Conservation (phyloP, 768 basidiomycete species). For the Ramaria sp. region DNA sequence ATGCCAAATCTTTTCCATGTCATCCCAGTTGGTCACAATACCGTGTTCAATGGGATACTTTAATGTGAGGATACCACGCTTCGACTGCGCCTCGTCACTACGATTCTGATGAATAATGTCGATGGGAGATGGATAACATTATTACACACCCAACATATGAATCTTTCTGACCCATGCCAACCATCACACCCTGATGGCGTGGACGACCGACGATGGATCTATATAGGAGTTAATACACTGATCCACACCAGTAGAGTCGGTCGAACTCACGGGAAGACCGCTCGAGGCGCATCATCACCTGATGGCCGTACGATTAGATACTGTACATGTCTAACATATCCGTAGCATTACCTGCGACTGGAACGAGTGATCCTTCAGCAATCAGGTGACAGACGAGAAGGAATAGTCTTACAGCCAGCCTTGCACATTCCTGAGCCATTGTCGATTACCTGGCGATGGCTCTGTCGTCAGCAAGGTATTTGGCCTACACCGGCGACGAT, state of each 20-base stretch:
- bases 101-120: conserved; percentile 16
- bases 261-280: conserved; percentile 35
- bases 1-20: conserved; percentile 71
- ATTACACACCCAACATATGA: conserved; percentile 54
- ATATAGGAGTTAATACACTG: not conserved
- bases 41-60: conserved; percentile 65
- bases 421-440: conserved; percentile 43
- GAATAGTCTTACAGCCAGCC: conserved; percentile 25
- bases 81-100: conserved; percentile 63
- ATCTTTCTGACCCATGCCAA: conserved; percentile 71
- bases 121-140: not conserved
- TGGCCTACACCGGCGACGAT: not conserved
- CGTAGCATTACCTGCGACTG: conserved; percentile 16
- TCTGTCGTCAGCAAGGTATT: not conserved
- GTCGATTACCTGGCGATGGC: conserved; percentile 14
- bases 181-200: conserved; percentile 67
- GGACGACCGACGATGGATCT: conserved; percentile 64
- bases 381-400: not conserved
- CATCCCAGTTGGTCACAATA: conserved; percentile 69
- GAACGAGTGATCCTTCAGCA: conserved; percentile 2
- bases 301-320: conserved; percentile 11
- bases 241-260: not conserved
- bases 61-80: conserved; percentile 61
- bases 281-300: conserved; percentile 42
- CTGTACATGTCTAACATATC: not conserved